Conservation (phyloP, 441 rosid genomes). For the Brassica hybrid region DNA sequence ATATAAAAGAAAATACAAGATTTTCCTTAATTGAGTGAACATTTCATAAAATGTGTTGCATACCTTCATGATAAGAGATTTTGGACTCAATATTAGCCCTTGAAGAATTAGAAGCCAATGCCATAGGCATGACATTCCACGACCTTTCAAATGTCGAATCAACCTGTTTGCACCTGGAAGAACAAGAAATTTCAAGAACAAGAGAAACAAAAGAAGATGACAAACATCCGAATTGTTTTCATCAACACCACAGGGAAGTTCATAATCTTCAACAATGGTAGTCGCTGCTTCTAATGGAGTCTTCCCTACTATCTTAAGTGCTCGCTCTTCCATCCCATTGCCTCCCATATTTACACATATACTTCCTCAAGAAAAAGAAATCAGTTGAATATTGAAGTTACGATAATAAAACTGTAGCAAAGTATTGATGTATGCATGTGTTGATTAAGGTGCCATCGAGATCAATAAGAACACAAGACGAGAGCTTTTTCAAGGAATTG, state of each 20-base stretch:
- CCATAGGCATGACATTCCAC: slow-evolving; percentile 63
- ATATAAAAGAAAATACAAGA: no score
- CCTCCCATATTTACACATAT: slow-evolving; percentile 73
- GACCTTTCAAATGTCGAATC: slow-evolving; percentile 65
- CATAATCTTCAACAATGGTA: slow-evolving; percentile 76
- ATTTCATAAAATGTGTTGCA: slow-evolving; percentile 35
- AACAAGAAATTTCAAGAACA: no score
- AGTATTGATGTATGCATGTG: no score
- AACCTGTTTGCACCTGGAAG: slow-evolving; percentile 85
- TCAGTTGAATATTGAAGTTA: no score
- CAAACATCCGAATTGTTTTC: slow-evolving; percentile 44
- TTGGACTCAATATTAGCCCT: slow-evolving; percentile 67
- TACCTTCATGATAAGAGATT: slow-evolving; percentile 66
- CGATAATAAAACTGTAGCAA: no score
- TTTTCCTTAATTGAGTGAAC: not conserved
- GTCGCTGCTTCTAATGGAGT: slow-evolving; percentile 80
- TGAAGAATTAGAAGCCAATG: slow-evolving; percentile 85
- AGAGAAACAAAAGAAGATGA: no score
- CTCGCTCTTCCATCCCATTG: slow-evolving; percentile 90
- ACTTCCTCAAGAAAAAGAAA: slow-evolving; percentile 46
- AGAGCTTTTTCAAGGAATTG: slow-evolving; percentile 56
- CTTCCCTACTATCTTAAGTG: slow-evolving; percentile 60
- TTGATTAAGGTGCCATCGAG: no score
- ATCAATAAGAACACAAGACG: slow-evolving; percentile 69
- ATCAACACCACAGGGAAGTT: slow-evolving; percentile 70